phyloP scores from a whole-genome alignment of 306 rosid genomes.

The Medicago truncatula region DNA sequence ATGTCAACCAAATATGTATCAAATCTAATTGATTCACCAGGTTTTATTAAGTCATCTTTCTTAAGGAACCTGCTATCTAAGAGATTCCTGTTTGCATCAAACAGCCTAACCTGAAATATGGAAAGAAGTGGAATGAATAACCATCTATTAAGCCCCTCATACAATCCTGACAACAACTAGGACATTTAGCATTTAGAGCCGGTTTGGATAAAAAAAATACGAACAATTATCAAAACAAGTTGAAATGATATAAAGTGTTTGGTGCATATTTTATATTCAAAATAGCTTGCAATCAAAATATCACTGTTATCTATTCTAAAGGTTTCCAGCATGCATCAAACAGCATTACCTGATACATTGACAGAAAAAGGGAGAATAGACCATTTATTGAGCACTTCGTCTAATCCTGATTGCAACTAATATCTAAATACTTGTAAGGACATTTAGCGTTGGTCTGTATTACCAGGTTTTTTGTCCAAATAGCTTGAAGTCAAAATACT shows the following conservation, averaged over 20 bases:
- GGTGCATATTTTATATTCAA: slow-evolving; percentile 1
- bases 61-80: slow-evolving; percentile 71
- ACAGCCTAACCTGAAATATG: slow-evolving; percentile 65
- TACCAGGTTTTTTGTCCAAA: not conserved
- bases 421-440: not conserved
- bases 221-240: not conserved
- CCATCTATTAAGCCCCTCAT: slow-evolving; percentile 23
- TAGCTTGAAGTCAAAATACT: slow-evolving; percentile 7
- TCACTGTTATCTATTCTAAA: slow-evolving; percentile 54
- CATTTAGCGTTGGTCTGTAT: not conserved
- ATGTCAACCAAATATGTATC: slow-evolving; percentile 75
- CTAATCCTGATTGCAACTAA: slow-evolving; percentile 32
- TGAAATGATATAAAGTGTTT: not conserved
- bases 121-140: slow-evolving; percentile 27
- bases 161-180: slow-evolving; percentile 30
- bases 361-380: slow-evolving; percentile 27
- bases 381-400: slow-evolving; percentile 19
- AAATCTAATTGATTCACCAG: slow-evolving; percentile 67
- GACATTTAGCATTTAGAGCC: slow-evolving; percentile 20
- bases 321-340: slow-evolving; percentile 63
- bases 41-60: slow-evolving; percentile 64
- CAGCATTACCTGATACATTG: slow-evolving; percentile 58
- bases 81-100: slow-evolving; percentile 64
- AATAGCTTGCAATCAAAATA: slow-evolving; percentile 10
- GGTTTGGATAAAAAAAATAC: not conserved